These are phyloP conservation scores for Cystobasidium onofrii DNA, from an alignment of 768 basidiomycete species.

Conservation along the genomic window DNA sequence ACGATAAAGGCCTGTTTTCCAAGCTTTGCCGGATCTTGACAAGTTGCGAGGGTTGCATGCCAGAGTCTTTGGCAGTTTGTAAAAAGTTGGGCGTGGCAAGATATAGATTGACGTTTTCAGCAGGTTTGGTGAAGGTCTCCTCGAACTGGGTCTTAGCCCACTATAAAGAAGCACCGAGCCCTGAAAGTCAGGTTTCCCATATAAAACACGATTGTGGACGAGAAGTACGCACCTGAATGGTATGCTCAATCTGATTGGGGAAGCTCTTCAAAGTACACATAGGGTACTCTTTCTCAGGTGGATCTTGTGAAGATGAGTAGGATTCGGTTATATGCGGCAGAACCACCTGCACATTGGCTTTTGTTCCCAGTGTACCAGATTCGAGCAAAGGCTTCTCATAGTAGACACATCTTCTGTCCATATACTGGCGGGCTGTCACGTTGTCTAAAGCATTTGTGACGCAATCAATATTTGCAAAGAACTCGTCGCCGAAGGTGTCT, in stretches of 20 bases:
- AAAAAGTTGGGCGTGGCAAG: constrained; percentile 93
- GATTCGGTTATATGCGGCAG: constrained; percentile 91
- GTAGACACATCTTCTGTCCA: constrained; percentile 97
- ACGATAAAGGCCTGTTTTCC: constrained; percentile 82
- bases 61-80: constrained; percentile 53
- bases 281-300: constrained; percentile 93
- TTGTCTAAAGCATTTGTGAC: constrained; percentile 98
- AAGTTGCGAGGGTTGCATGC: constrained; percentile 81
- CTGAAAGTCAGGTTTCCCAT: too few species aligned
- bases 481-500: constrained; percentile 81
- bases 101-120: constrained; percentile 88
- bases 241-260: constrained; percentile 95
- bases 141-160: constrained; percentile 94
- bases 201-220: neutral
- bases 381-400: constrained; percentile 92
- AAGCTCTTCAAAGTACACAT: constrained; percentile 98
- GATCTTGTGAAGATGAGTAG: constrained; percentile 95
- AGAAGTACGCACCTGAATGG: constrained; percentile 67
- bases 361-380: constrained; percentile 95
- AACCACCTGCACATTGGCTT: constrained; percentile 93
- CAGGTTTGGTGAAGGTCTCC: constrained; percentile 82
- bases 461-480: constrained; percentile 79
- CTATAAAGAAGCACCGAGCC: constrained; percentile 46
- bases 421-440: constrained; percentile 87
- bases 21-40: constrained; percentile 81